Evolutionary conservation across 1,284 basidiomycete species (phyloP), one percentile per base, ranked within the genome.

Genomic region (Heterobasidion occidentale): DNA sequence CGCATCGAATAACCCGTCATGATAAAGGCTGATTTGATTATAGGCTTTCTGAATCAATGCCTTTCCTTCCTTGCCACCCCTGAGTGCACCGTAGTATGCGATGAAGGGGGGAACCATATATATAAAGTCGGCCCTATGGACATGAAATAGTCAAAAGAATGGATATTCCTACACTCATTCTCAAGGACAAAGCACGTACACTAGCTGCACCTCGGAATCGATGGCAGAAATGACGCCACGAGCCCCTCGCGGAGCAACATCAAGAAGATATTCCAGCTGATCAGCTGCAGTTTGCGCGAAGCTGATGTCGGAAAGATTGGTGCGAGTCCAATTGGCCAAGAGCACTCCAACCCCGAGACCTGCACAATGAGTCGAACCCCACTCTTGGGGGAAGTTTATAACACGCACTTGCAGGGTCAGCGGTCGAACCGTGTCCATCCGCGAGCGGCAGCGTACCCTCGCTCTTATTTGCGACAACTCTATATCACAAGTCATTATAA

Each of bases 101-200:
- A 93, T 73, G 27, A 27, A 27, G 27, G 27, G 27, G 5, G 27
- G 27, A 5, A 27, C 27, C 27, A 27, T 27, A 27, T 27, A 27
- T 4, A 4, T 27, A 27, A 27, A 27, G 4, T 27, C 27, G 27
- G 27, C 27, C 27, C 27, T 27, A 27, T 6, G 27, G 27, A 27
- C 27, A 27, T 27, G 5, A 27, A 27, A 27, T 1, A 27, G 27
- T 27, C 5, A 27, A 6, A 27, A 27, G 4, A 1, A 27, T 27
- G 5, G 5, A 27, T 5, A 27, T 27, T 27, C 27, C 6, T 4
- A 27, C 27, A 3, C 5, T 27, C 27, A 27, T 27, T 27, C 27
- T 27, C 4, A 92, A 1, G 90, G 88, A 3, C 90, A 88, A 1
- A 79, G 83, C 87, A 89, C 87, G 70, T 86, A 87, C 1, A 84